Percentiles rank a stretch among this genome's conserved stretches.
Conservation (phyloP, 2,329 filamentous ascomycete genomes). For the Whalleya microplaca region DNA sequence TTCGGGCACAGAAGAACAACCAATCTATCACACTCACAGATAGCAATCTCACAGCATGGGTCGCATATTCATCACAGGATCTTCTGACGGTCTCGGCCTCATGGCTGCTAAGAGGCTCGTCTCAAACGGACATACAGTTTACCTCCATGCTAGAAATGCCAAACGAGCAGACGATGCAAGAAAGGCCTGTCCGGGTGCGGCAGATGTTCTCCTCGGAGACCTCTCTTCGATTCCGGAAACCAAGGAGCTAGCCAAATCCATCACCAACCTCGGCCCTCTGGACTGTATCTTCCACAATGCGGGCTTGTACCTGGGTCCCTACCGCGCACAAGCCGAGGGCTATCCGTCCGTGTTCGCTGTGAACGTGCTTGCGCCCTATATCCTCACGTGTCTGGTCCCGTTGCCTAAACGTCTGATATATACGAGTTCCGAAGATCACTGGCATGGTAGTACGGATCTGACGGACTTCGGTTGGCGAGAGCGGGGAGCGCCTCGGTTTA, state of each 20-base stretch:
- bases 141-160: slow-evolving; percentile 59
- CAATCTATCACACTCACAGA: too few relatives aligned
- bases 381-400: slow-evolving; percentile 55
- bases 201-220: slow-evolving; percentile 55
- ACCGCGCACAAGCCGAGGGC: slow-evolving; percentile 39
- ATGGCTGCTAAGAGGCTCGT: slow-evolving; percentile 53
- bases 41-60: slow-evolving; percentile 14
- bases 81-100: slow-evolving; percentile 59
- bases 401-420: slow-evolving; percentile 52
- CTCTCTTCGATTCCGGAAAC: slow-evolving; percentile 53
- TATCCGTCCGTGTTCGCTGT: slow-evolving; percentile 56
- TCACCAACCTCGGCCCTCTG: slow-evolving; percentile 52
- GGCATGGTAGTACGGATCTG: slow-evolving; percentile 43
- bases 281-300: slow-evolving; percentile 64
- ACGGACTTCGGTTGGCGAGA: slow-evolving; percentile 40
- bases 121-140: slow-evolving; percentile 56
- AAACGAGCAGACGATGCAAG: slow-evolving; percentile 53
- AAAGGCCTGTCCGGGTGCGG: slow-evolving; percentile 53
- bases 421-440: slow-evolving; percentile 54
- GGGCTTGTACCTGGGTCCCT: slow-evolving; percentile 45
- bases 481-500: slow-evolving; percentile 8
- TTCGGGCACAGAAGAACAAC: too few relatives aligned
- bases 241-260: slow-evolving; percentile 53
- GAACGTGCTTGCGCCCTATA: slow-evolving; percentile 61
- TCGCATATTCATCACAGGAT: slow-evolving; percentile 53